Evolutionary conservation across 148 eudicot genomes (phyloP), one percentile per base, ranked within the genome.

Genomic region (Fallopia convolvulus): DNA sequence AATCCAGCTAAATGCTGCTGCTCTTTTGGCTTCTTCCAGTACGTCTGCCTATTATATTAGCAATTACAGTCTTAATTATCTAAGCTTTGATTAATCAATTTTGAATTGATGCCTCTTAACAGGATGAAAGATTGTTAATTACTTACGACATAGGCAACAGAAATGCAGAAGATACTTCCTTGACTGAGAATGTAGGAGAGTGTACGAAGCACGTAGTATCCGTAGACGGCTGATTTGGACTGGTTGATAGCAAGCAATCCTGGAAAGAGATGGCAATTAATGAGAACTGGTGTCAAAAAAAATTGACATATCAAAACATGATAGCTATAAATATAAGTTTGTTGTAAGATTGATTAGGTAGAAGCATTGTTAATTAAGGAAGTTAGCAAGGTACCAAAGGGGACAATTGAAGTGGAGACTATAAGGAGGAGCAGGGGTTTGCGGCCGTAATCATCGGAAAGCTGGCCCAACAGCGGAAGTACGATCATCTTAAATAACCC

Each of bases 121-220:
- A 6, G 68, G 44, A 68, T 77, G 56, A 48, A 46, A 55, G 56
- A 36, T 2, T 36, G 39, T 2, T 2, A 36, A 36, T 36, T 36
- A 36, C 39, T 36, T 36, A 93, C 98, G 83, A 86, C 96, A 85
- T 93, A 91, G 66, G 98, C 93, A 78, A 88, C 96, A 70, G 96
- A 76, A 78, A 93, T 93, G 92, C 92, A 91, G 87, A 93, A 89
- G 75, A 93, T 93, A 82, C 96, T 93, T 83, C 98, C 93, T 75
- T 91, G 96, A 80, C 98, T 93, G 75, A 91, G 83, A 52, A 91
- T 88, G 71, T 82, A 85, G 68, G 98, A 91, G 23, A 93, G 53
- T 33, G 96, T 91, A 50, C 98, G 93, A 72, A 91, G 63, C 46
- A 84, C 80, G 73, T 93, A 93, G 81, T 93, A 93, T 66, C 89